phyloP scores from a whole-genome alignment of 2,329 filamentous ascomycete genomes.

The Penicillium sp. region DNA sequence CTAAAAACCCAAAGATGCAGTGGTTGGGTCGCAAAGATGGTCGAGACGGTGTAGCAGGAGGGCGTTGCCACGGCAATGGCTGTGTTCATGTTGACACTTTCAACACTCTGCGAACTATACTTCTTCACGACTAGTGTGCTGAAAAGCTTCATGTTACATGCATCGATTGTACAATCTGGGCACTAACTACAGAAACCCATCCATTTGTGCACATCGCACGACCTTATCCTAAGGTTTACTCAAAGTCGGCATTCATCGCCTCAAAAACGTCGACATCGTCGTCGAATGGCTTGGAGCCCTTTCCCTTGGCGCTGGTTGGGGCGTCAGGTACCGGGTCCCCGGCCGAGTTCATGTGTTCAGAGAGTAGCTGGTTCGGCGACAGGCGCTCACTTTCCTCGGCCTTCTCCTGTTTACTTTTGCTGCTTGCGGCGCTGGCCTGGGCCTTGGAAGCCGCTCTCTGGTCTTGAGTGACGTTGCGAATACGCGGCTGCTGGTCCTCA shows the following conservation, averaged over 20 bases:
- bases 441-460: constrained; percentile 11
- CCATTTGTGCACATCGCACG: constrained; percentile 1
- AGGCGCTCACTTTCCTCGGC: constrained; percentile 16
- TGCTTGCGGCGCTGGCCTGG: constrained; percentile 2
- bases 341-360: constrained; percentile 30
- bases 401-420: constrained; percentile 6
- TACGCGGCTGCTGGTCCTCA: constrained; percentile 21
- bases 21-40: constrained; percentile 1
- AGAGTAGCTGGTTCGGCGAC: constrained; percentile 31
- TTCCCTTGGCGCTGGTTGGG: constrained; percentile 19
- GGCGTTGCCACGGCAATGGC: constrained; percentile 34
- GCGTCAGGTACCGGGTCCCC: constrained; percentile 36
- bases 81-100: background rate
- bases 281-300: constrained; percentile 5
- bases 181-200: constrained; percentile 1
- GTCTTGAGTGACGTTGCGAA: constrained; percentile 26
- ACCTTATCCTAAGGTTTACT: constrained; percentile 17
- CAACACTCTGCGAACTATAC: no score
- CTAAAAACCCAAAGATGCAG: constrained; percentile 2
- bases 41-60: background rate
- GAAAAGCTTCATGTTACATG: no score
- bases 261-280: constrained; percentile 32
- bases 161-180: background rate
- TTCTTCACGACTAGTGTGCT: no score
- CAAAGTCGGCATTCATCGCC: constrained; percentile 33